These are phyloP conservation scores for Fusarium sublunatum DNA, from an alignment of 2,329 filamentous ascomycete genomes.

Conservation along the genomic window DNA sequence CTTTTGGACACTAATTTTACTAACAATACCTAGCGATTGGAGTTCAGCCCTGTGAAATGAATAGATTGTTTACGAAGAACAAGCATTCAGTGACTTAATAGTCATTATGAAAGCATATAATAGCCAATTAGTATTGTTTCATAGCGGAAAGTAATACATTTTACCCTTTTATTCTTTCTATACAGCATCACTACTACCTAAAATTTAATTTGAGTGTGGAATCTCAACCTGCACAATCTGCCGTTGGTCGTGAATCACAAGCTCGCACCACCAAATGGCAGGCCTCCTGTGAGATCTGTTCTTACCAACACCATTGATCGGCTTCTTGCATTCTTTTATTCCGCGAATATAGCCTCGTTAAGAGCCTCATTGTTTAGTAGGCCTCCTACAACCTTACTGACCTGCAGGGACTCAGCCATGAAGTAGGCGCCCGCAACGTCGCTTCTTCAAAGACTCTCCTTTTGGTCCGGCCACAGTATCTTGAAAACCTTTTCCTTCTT, in stretches of 20 bases:
- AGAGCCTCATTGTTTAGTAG: neutral
- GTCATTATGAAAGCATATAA: too few relatives aligned
- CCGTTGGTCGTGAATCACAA: constrained; percentile 27
- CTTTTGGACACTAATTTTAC: too few relatives aligned
- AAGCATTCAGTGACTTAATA: too few relatives aligned
- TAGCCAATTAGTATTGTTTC: too few relatives aligned
- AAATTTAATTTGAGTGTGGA: neutral
- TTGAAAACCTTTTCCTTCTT: neutral
- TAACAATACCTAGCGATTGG: too few relatives aligned
- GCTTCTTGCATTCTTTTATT: neutral
- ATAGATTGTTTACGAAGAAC: too few relatives aligned
- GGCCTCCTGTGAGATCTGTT: constrained; percentile 2
- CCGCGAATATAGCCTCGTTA: constrained; percentile 2
- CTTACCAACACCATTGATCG: neutral
- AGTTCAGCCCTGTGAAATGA: too few relatives aligned
- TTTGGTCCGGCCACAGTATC: neutral
- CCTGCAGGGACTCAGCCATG: constrained; percentile 7
- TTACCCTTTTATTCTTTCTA: too few relatives aligned
- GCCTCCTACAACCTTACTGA: constrained; percentile 10
- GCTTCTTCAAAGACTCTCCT: neutral
- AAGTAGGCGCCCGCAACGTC: neutral
- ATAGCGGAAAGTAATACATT: too few relatives aligned
- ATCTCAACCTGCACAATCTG: constrained; percentile 3
- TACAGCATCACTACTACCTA: neutral
- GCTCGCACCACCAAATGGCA: neutral